Evolutionary conservation across 192 early-diverging fungal species (phyloP).

Genomic region (Piromyces sp.): DNA sequence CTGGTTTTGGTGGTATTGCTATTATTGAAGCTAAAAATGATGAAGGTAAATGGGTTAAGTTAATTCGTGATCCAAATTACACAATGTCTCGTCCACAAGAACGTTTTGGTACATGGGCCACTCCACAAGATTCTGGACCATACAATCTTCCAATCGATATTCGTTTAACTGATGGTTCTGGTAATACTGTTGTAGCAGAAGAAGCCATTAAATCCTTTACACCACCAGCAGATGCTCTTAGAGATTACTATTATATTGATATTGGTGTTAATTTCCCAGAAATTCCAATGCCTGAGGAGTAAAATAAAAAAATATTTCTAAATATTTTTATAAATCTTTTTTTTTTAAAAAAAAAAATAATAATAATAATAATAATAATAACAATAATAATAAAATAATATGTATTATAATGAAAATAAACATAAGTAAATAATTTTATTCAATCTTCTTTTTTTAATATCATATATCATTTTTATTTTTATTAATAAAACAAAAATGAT

Average conservation of each 20-base stretch:
- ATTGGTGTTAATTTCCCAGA: neutral
- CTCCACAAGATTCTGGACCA: constrained; percentile 1
- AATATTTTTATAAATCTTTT: no score
- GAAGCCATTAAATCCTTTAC: neutral
- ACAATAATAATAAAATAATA: no score
- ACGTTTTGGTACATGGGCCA: constrained; percentile 1
- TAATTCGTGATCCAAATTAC: constrained; percentile 3
- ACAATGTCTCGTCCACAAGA: constrained; percentile 3
- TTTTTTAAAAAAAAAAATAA: no score
- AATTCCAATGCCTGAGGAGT: neutral
- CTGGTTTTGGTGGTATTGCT: constrained; percentile 2
- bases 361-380: no score
- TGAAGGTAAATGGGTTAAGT: neutral
- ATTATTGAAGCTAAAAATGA: neutral
- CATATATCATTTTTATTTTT: no score
- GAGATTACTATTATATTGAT: neutral
- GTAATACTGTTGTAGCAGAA: neutral
- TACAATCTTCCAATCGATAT: constrained; percentile 1
- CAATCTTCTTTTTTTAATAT: no score
- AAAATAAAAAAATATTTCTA: no score
- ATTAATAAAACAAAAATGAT: no score
- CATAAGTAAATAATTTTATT: no score
- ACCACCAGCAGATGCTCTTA: neutral
- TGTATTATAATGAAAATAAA: no score
- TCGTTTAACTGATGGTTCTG: neutral